Percentiles rank a stretch among this genome's conserved stretches.
phyloP scores from a whole-genome alignment of 768 basidiomycete species.

The Amanita inopinata region DNA sequence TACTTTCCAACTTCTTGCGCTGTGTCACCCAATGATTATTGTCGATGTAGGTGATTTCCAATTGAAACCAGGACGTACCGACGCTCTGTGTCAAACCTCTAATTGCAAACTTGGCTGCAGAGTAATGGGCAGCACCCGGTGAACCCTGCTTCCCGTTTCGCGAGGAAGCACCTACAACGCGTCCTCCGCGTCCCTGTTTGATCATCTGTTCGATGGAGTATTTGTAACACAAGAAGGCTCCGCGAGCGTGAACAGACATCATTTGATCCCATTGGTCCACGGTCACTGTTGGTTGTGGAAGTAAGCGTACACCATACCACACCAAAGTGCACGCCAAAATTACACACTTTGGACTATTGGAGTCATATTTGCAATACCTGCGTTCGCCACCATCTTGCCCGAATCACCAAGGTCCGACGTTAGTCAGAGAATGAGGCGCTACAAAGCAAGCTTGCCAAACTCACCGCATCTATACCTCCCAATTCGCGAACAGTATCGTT shows the following conservation, averaged over 20 bases:
- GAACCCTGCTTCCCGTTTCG: slow-evolving; percentile 29
- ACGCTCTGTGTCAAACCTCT: slow-evolving; percentile 30
- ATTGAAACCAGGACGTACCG: no score
- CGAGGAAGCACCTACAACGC: slow-evolving; percentile 32
- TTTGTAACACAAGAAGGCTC: slow-evolving; percentile 27
- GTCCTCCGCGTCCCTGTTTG: slow-evolving; percentile 28
- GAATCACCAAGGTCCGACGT: not conserved
- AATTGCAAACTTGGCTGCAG: slow-evolving; percentile 31
- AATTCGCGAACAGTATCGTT: slow-evolving; percentile 13
- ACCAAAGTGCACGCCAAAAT: not conserved
- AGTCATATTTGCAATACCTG: slow-evolving; percentile 14
- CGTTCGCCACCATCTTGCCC: slow-evolving; percentile 25
- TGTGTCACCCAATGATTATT: no score
- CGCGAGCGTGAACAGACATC: slow-evolving; percentile 22
- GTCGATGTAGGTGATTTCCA: no score
- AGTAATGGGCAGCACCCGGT: slow-evolving; percentile 16
- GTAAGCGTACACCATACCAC: no score
- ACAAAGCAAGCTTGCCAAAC: not conserved
- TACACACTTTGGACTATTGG: slow-evolving; percentile 10
- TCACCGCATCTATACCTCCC: slow-evolving; percentile 22
- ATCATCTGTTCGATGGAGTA: slow-evolving; percentile 30
- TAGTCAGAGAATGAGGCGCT: no score
- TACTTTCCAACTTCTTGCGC: slow-evolving; percentile 16
- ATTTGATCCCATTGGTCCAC: slow-evolving; percentile 17
- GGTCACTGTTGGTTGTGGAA: slow-evolving; percentile 2